Conservation (phyloP, 2,329 filamentous ascomycete species). For the Colletotrichum somersetense region DNA sequence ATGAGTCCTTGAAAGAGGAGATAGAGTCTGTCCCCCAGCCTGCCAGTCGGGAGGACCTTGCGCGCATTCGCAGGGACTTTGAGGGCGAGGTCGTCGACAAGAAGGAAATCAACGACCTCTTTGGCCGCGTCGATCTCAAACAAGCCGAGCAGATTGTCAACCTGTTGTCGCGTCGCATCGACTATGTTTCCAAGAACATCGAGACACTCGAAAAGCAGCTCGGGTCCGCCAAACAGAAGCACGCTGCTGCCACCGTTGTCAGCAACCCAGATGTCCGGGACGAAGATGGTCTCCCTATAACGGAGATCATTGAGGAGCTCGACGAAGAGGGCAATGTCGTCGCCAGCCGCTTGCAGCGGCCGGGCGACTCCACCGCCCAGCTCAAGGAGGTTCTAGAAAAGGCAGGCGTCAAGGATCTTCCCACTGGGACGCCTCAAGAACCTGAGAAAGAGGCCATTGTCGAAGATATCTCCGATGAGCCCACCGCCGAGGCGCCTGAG, state of each 20-base stretch:
- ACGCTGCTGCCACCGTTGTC: conserved; percentile 72
- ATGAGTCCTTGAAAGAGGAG: conserved; percentile 89
- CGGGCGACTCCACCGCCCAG: conserved; percentile 75
- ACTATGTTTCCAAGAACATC: conserved; percentile 90
- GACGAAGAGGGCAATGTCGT: conserved; percentile 92
- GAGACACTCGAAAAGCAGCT: conserved; percentile 80
- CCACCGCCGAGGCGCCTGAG: background rate
- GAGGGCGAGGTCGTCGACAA: conserved; percentile 73
- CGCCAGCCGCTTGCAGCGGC: conserved; percentile 73
- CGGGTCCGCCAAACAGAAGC: conserved; percentile 74
- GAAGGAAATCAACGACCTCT: conserved; percentile 66
- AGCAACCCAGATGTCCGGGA: conserved; percentile 72
- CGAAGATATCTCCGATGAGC: conserved; percentile 41
- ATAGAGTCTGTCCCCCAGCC: conserved; percentile 68
- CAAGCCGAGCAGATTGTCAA: conserved; percentile 73
- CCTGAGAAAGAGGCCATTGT: conserved; percentile 19
- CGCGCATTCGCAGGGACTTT: conserved; percentile 69
- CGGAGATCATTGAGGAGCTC: conserved; percentile 91
- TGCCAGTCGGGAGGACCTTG: conserved; percentile 66
- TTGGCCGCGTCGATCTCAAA: conserved; percentile 60
- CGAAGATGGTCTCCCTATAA: conserved; percentile 81
- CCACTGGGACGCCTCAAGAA: conserved; percentile 41
- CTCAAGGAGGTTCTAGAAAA: conserved; percentile 81
- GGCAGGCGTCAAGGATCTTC: conserved; percentile 73
- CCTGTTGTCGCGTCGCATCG: conserved; percentile 80